Evolutionary conservation across 495 filamentous ascomycete species (phyloP), one percentile per base, ranked within the genome.

Genomic region (Xylaria telfairii): DNA sequence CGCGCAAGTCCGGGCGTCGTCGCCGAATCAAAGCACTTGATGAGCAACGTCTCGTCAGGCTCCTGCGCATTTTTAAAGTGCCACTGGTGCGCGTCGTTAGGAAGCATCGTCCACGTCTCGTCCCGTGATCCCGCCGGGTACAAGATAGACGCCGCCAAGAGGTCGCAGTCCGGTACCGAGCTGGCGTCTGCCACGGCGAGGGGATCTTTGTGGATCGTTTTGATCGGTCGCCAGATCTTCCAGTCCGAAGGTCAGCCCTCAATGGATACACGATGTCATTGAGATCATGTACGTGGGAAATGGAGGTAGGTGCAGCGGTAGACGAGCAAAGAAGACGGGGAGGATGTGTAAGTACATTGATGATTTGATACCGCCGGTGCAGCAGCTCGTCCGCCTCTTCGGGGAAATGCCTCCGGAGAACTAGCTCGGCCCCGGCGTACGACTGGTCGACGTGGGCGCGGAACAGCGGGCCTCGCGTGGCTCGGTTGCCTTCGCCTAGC

Each of bases 361-460:
- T 91, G 72, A 92, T 91, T 69, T 93, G 90, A 74, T 87, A 91
- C 24, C 90, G 82, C 37, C 85, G 82, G 46, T 87, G 85, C 1
- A 91, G 77, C 5, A 93, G 81, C 73, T 83, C 81, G 4, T 86
- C 83, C 13, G 88, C 88, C 26, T 92, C 86, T 0, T 82, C 83
- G 0, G 84, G 86, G 10, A 92, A 84, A 68, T 90, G 87, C 73
- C 85, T 80, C 30, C 79, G 65, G n/a, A 93, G 86, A 34, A 89
- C 84, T 30, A 84, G 79, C 32, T 84, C 82, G 5, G 87, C 84
- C 4, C 90, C 90, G 17, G 69, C 69, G 79, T 91, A 92, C 53
- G 89, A 90, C 77, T 92, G 91, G 75, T 93, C 91, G 68, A 93
- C 89, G 75, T 92, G 90, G 0, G 91, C 90, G 30, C 89, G 82